phyloP scores from a whole-genome alignment of 257 asterid genomes.

The Solanum chmielewskii region DNA sequence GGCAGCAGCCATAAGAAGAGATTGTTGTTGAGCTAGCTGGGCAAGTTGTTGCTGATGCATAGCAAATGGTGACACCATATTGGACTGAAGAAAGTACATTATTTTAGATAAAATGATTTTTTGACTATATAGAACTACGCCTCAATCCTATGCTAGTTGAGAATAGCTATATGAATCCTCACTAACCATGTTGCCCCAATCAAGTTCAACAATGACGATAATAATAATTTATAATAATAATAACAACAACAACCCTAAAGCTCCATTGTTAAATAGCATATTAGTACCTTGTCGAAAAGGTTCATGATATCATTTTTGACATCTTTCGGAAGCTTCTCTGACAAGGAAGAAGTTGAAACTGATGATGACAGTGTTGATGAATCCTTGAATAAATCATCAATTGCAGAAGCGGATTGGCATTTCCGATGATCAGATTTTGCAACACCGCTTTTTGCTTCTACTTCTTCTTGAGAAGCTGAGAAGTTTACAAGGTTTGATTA shows the following conservation, averaged over 20 bases:
- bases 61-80: slow-evolving; percentile 57
- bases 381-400: slow-evolving; percentile 77
- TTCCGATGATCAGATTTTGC: slow-evolving; percentile 31
- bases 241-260: neutral
- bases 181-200: neutral
- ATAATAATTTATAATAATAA: too few species aligned
- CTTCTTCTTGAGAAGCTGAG: slow-evolving; percentile 66
- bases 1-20: slow-evolving; percentile 48
- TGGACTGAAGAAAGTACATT: slow-evolving; percentile 31
- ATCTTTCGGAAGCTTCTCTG: slow-evolving; percentile 59
- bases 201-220: neutral
- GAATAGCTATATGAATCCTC: neutral
- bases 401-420: slow-evolving; percentile 41
- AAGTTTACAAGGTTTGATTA: neutral
- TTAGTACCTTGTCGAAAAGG: slow-evolving; percentile 83
- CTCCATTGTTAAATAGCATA: neutral
- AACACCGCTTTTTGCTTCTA: slow-evolving; percentile 26
- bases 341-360: slow-evolving; percentile 26
- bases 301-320: slow-evolving; percentile 85
- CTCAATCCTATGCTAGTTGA: neutral
- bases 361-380: slow-evolving; percentile 25
- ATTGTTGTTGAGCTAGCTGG: slow-evolving; percentile 73
- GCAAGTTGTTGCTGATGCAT: slow-evolving; percentile 79
- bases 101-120: neutral
- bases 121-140: neutral